Base-by-base conservation (phyloP, 805 yeast species). In the Helenozyma rhizophorensis region DNA sequence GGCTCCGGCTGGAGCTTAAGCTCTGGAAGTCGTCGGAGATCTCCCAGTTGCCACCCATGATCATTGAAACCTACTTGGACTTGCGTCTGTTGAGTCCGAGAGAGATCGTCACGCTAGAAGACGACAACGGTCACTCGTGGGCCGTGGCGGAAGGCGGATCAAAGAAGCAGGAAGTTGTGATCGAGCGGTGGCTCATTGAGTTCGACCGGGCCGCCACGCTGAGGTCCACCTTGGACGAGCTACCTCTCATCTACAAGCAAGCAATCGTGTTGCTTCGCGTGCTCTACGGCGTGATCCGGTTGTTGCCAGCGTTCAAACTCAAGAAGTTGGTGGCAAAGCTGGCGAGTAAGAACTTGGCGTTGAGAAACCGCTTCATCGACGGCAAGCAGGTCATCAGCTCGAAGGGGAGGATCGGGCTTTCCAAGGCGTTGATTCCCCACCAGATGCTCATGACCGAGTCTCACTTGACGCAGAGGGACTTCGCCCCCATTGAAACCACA, bases 141-240 rank as follows among this genome's bases (percentile, higher is more conserved):
- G 62, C 72, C 8, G 79, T 79, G 9, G 65, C 81, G 8, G 75
- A 70, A 37, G 54, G 60, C 9, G 82, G 81, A 10, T 66, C 72
- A 3, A 76, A 74, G 48, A 83, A 83, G 48, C 69, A 76, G 12
- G 97, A 90, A 56, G 75, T 93, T n/a, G 96, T 93, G 2, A 61
- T 93, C 36, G 98, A 93, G 52, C 71, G 98, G 38, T 93, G 98
- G 98, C 67, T 87, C 15, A 62, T 93, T 21, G 96, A 89, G 54
- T 74, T 89, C 39, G 89, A 83, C 48, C 28, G 35, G 8, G 58
- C 74, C 12, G 62, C 60, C 25, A 56, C 54, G 16, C 64, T 52
- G 53, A 62, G 50, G 6, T 42, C 57, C 14, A 54, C 58, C 6
- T 39, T 59, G 3, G 68, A 67, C 14, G 93, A 84, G 33, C 65